These are phyloP conservation scores for Skeletonema menzelii DNA, from an alignment of 108 stramenopile genomes.

Conservation along the genomic window DNA sequence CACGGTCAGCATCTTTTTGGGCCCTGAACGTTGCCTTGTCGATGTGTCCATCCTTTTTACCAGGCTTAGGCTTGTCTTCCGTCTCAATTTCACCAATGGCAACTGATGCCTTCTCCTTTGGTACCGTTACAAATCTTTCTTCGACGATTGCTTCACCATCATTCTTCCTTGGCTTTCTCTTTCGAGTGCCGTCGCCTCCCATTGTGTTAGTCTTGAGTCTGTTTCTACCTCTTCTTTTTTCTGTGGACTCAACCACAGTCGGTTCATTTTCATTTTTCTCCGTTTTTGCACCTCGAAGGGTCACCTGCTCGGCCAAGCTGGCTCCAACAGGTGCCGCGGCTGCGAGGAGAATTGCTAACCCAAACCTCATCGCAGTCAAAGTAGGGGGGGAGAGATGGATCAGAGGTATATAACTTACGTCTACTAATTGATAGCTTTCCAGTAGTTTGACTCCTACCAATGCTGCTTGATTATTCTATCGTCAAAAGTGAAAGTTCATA, in stretches of 20 bases:
- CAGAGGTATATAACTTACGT: no score
- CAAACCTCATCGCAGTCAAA: not conserved
- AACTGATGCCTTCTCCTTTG: not conserved
- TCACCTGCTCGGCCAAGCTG: not conserved
- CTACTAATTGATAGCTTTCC: no score
- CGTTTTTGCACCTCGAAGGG: not conserved
- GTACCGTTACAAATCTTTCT: not conserved
- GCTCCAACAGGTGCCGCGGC: not conserved
- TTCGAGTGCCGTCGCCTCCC: not conserved
- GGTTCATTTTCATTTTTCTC: not conserved
- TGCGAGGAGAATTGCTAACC: not conserved
- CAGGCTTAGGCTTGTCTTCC: not conserved
- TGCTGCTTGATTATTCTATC: no score
- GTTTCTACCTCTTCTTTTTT: not conserved
- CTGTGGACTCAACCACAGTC: not conserved
- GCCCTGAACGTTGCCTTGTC: not conserved
- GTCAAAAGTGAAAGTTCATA: no score
- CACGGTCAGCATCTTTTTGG: constrained; percentile 5
- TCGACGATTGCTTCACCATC: not conserved
- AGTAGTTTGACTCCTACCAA: no score
- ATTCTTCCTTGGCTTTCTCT: not conserved
- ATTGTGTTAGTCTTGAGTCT: not conserved
- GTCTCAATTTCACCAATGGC: not conserved
- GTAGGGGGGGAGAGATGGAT: no score
- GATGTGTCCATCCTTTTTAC: not conserved